Evolutionary conservation across 345 rosid species (phyloP).

Genomic region (Orychophragmus violaceus): DNA sequence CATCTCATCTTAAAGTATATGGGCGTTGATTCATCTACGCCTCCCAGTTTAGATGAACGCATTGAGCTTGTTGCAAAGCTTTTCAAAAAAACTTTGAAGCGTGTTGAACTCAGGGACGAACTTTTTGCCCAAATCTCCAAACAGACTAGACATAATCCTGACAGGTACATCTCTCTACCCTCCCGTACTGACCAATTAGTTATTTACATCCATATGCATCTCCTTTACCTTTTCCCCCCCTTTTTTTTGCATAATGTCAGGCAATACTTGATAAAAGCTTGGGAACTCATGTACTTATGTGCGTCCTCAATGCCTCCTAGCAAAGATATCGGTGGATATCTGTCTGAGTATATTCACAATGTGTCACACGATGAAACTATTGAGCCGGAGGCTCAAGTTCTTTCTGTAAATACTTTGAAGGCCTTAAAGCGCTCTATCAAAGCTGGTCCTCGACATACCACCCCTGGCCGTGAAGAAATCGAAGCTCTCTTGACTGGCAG

Average conservation of each 20-base stretch:
- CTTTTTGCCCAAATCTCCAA: constrained; percentile 93
- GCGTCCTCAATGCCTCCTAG: constrained; percentile 98
- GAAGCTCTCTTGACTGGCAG: constrained; percentile 83
- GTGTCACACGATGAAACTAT: constrained; percentile 59
- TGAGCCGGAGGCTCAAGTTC: constrained; percentile 73
- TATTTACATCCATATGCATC: too few species aligned
- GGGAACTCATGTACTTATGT: constrained; percentile 95
- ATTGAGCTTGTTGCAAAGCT: constrained; percentile 84
- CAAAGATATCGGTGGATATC: constrained; percentile 90
- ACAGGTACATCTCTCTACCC: too few species aligned
- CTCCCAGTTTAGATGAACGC: constrained; percentile 74
- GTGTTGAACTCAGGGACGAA: constrained; percentile 94
- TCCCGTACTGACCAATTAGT: too few species aligned
- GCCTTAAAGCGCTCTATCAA: constrained; percentile 87
- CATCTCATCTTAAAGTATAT: constrained; percentile 79
- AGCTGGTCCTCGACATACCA: constrained; percentile 86
- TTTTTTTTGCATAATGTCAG: constrained; percentile 31
- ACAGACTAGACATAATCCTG: constrained; percentile 88
- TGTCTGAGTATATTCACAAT: constrained; percentile 85
- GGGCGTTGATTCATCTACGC: constrained; percentile 82
- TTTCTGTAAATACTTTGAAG: constrained; percentile 76
- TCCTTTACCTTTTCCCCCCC: not conserved
- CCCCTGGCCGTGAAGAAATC: constrained; percentile 93
- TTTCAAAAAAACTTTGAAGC: constrained; percentile 80
- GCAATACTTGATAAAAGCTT: constrained; percentile 77